phyloP scores from a whole-genome alignment of 768 basidiomycete species.

The Candolleomyces efflorescens region DNA sequence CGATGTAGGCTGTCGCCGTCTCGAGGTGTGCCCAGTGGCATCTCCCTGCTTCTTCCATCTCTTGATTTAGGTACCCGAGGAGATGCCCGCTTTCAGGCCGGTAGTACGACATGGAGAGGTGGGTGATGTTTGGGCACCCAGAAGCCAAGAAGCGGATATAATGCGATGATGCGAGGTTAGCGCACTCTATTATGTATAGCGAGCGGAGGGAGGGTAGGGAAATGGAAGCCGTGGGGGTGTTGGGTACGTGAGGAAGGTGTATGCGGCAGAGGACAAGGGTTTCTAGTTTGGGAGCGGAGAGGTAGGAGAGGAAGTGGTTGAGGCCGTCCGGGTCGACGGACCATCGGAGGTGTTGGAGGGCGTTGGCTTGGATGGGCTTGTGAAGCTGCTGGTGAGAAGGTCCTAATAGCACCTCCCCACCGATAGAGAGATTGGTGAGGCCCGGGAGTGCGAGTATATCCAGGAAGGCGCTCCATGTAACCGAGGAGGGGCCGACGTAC shows the following conservation, averaged over 20 bases:
- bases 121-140: conserved; percentile 1
- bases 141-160: conserved; percentile 5
- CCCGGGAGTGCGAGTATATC: conserved; percentile 4
- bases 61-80: conserved; percentile 6
- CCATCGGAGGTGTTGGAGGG: background rate
- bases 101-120: conserved; percentile 11
- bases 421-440: conserved; percentile 4
- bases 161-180: background rate
- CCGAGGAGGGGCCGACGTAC: conserved; percentile 2
- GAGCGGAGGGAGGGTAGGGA: conserved; percentile 4
- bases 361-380: conserved; percentile 1
- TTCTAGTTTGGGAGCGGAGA: conserved; percentile 5
- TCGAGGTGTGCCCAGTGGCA: conserved; percentile 3
- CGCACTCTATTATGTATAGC: conserved; percentile 8
- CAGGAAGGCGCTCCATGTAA: conserved; percentile 7
- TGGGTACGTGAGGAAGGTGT: background rate
- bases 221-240: background rate
- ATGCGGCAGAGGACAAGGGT: conserved; percentile 6
- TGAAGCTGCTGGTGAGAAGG: background rate
- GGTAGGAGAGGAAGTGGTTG: conserved; percentile 5
- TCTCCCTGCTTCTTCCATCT: background rate
- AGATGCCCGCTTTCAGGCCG: conserved; percentile 1
- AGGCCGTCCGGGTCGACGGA: background rate
- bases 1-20: background rate
- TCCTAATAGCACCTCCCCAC: conserved; percentile 1